Base-by-base conservation (phyloP, 371 early-diverging fungal species). In the Mucor indicus region DNA sequence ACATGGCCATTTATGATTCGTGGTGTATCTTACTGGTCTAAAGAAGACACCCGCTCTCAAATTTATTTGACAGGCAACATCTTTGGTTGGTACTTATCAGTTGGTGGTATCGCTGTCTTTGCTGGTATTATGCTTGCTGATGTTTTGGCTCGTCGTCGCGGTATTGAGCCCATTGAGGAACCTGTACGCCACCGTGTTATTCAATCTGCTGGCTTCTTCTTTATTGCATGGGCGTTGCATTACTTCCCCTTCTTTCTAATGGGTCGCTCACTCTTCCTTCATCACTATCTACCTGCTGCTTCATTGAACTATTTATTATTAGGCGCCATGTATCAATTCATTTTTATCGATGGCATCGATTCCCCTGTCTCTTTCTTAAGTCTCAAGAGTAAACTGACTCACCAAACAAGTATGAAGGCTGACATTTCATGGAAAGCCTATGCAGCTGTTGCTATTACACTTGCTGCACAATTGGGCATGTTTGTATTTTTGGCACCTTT, bases 51-150 rank as follows among this genome's bases (percentile, higher is more conserved):
- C 4, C 75, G 77, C 19, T 66, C 77, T 44, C 97, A 98, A 63
- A 95, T 99, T 50, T 99, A 99, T 64, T 75, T 99, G 66, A 69
- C 99, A 30, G 98, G 98, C 11, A 99, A 99, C 74, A 90, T 99
- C 0, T 52, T 93, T 41, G 85, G 90, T 6, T 99, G 98, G 96
- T 98, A 94, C 85, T 37, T 87, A 8, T 69, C 75, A 50, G 46
- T 82, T 55, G 57, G 69, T 27, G 56, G 78, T 50, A 41, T 81
- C 24, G 70, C 89, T 44, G 80, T 85, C 25, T 77, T 79, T 48
- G 79, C 48, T 35, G 69, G 73, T 57, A 51, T 80, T 4, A 38
- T 78, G 48, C 62, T 81, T 5, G 80, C 75, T 1, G 90, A 91
- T 64, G 60, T 79, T 1, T 45, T 94, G 12, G 75, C 88, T 20